These are phyloP conservation scores for Pilatotrama ljubarskyi DNA, from an alignment of 768 basidiomycete species.

Conservation along the genomic window DNA sequence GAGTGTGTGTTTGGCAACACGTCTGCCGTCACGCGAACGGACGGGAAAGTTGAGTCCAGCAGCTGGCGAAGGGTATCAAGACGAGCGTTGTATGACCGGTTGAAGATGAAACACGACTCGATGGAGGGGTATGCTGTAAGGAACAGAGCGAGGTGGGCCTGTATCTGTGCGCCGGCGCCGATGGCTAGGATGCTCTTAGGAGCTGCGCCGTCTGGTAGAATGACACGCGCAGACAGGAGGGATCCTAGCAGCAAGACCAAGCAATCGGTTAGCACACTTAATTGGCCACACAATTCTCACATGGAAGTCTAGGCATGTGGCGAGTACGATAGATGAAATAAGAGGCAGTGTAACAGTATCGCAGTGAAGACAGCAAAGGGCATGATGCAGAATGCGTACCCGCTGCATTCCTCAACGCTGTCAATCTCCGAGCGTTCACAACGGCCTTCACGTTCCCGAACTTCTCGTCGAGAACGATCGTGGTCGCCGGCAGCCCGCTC, in stretches of 20 bases:
- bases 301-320: too few species aligned
- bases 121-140: slow-evolving; percentile 59
- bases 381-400: slow-evolving; percentile 43
- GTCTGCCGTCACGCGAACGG: slow-evolving; percentile 15
- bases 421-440: slow-evolving; percentile 75
- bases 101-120: slow-evolving; percentile 56
- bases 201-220: slow-evolving; percentile 36
- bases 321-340: too few species aligned
- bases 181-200: slow-evolving; percentile 59
- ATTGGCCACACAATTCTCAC: too few species aligned
- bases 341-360: background rate
- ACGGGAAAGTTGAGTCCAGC: slow-evolving; percentile 33
- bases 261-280: too few species aligned
- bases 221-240: slow-evolving; percentile 59
- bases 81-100: slow-evolving; percentile 56
- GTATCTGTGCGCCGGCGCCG: slow-evolving; percentile 73
- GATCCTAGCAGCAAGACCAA: slow-evolving; percentile 49
- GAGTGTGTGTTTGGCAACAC: slow-evolving; percentile 8
- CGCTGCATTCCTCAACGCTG: slow-evolving; percentile 81
- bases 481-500: slow-evolving; percentile 73
- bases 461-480: slow-evolving; percentile 69
- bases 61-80: slow-evolving; percentile 37
- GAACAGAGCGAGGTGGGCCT: slow-evolving; percentile 63
- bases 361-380: background rate
- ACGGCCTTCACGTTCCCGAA: slow-evolving; percentile 72